Percentiles rank a stretch among this genome's conserved stretches.
These are phyloP conservation scores for Helianthus annuus DNA, from an alignment of 129 eudicot genomes.

Conservation along the genomic window DNA sequence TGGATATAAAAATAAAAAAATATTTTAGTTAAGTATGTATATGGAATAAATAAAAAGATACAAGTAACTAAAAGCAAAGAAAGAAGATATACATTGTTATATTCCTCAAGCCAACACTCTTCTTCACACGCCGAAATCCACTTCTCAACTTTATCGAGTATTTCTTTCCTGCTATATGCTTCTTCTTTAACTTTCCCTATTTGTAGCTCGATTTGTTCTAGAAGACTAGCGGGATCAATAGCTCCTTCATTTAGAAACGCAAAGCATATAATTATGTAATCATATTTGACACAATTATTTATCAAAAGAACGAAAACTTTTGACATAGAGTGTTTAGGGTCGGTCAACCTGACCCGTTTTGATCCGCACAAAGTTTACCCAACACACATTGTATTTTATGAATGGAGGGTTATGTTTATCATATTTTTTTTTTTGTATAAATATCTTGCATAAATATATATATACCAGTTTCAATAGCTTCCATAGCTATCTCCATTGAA, in stretches of 20 bases:
- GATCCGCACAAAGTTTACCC: too few relatives aligned
- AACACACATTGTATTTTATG: too few relatives aligned
- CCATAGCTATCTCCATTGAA: conserved; percentile 47
- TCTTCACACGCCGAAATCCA: conserved; percentile 94
- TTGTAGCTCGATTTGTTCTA: conserved; percentile 81
- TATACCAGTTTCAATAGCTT: conserved; percentile 51
- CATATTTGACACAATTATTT: background rate
- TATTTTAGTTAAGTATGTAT: conserved; percentile 13
- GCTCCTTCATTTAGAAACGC: conserved; percentile 49
- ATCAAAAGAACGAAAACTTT: too few relatives aligned
- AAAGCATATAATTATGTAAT: background rate
- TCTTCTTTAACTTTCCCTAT: conserved; percentile 82
- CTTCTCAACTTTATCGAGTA: conserved; percentile 79
- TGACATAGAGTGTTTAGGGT: too few relatives aligned
- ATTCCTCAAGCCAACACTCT: conserved; percentile 95
- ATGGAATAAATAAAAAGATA: conserved; percentile 13
- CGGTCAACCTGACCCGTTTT: too few relatives aligned
- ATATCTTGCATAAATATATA: background rate
- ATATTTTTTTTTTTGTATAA: background rate
- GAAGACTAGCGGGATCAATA: conserved; percentile 77
- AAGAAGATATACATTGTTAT: conserved; percentile 60
- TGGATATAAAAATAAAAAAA: conserved; percentile 12
- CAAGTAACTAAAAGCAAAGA: background rate
- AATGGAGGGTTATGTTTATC: background rate
- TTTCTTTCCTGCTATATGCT: conserved; percentile 86